A percentile compares a stretch with the other conserved stretches of the same genome.
phyloP scores from a whole-genome alignment of 78 protist species.

The Parvularia atlantis region DNA sequence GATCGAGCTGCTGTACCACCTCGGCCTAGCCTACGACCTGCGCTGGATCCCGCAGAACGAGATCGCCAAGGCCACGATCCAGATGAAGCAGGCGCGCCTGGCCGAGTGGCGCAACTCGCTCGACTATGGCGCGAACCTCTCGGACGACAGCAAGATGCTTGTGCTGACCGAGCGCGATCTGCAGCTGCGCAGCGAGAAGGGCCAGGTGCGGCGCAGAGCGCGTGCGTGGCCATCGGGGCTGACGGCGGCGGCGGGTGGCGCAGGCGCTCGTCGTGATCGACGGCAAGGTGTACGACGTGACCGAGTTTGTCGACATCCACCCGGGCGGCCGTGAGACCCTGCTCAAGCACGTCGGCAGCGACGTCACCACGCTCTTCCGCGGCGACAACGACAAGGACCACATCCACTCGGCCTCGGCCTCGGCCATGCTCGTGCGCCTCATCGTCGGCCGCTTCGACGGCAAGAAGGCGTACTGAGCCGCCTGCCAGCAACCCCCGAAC shows the following conservation, averaged over 20 bases:
- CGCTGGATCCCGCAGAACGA: slow-evolving; percentile 30
- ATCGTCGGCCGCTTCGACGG: background rate
- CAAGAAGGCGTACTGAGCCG: too few species aligned
- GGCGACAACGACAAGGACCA: background rate
- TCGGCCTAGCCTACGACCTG: slow-evolving; percentile 51
- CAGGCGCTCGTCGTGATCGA: background rate
- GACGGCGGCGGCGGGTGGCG: background rate
- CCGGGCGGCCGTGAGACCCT: slow-evolving; percentile 24
- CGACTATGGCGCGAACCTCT: too few species aligned
- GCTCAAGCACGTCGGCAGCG: background rate
- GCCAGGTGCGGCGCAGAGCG: background rate
- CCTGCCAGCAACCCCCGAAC: too few species aligned
- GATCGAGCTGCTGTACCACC: slow-evolving; percentile 21
- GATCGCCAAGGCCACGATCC: slow-evolving; percentile 40
- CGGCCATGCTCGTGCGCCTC: background rate
- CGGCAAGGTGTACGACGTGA: slow-evolving; percentile 1
- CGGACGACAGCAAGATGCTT: background rate
- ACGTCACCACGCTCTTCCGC: background rate
- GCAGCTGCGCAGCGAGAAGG: background rate
- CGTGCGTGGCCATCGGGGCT: background rate
- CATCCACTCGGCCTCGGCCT: background rate
- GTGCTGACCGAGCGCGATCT: background rate
- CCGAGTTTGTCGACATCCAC: background rate
- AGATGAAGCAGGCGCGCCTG: slow-evolving; percentile 35
- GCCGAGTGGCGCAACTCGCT: background rate